Conservation (phyloP, 2,329 filamentous ascomycete genomes). For the Periconia sp. region DNA sequence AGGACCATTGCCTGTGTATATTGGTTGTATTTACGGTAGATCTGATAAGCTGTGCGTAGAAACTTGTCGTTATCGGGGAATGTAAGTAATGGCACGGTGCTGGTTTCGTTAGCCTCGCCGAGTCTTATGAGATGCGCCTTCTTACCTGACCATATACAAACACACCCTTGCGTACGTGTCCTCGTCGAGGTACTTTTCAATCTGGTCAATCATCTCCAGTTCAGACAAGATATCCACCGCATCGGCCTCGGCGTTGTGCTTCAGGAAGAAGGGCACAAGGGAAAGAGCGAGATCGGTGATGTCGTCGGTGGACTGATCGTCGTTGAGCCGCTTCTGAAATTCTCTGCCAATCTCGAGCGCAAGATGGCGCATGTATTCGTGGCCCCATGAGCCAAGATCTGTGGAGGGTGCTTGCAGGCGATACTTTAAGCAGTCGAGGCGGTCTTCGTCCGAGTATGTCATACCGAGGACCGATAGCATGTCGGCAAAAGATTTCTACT, state of each 20-base stretch:
- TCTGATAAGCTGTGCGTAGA: slow-evolving; percentile 87
- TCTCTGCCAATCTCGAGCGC: slow-evolving; percentile 96
- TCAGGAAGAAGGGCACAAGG: slow-evolving; percentile 91
- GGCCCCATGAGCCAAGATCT: slow-evolving; percentile 96
- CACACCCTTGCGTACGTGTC: slow-evolving; percentile 93
- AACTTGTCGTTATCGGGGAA: slow-evolving; percentile 98
- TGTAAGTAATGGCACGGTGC: slow-evolving; percentile 96
- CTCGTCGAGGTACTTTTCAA: slow-evolving; percentile 88
- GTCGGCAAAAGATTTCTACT: slow-evolving; percentile 79
- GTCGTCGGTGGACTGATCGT: slow-evolving; percentile 83
- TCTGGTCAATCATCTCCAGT: slow-evolving; percentile 93
- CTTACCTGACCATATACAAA: slow-evolving; percentile 85
- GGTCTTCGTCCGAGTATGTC: slow-evolving; percentile 97
- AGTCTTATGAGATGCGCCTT: neutral
- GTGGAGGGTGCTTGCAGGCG: slow-evolving; percentile 86
- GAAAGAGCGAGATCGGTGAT: slow-evolving; percentile 82
- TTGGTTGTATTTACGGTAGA: slow-evolving; percentile 93
- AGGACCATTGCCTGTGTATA: slow-evolving; percentile 92
- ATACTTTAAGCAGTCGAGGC: slow-evolving; percentile 95
- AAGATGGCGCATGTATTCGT: slow-evolving; percentile 96
- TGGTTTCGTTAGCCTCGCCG: slow-evolving; percentile 32
- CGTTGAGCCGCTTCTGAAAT: slow-evolving; percentile 83
- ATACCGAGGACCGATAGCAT: slow-evolving; percentile 97
- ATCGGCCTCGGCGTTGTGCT: slow-evolving; percentile 97
- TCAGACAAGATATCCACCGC: slow-evolving; percentile 97